Percentiles rank a stretch among this genome's conserved stretches.
phyloP scores from a whole-genome alignment of 1,284 basidiomycete genomes.

The Ustilago shanxiensis region DNA sequence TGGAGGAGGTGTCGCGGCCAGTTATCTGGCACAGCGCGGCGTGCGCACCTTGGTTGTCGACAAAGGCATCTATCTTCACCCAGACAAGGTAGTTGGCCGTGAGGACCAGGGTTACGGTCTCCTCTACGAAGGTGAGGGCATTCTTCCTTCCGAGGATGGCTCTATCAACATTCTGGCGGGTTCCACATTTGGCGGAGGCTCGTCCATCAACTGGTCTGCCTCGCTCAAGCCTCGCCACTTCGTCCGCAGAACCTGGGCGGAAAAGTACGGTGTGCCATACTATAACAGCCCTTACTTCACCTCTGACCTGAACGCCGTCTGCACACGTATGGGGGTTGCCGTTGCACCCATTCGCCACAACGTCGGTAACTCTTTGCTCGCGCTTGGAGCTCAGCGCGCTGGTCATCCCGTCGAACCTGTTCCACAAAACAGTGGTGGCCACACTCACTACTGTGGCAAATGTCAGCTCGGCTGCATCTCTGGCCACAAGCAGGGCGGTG shows the following conservation, averaged over 20 bases:
- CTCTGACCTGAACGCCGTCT: conserved; percentile 70
- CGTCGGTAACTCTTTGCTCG: conserved; percentile 68
- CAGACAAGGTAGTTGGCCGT: conserved; percentile 66
- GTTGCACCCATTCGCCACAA: conserved; percentile 70
- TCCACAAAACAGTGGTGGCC: conserved; percentile 71
- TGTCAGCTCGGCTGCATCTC: conserved; percentile 71
- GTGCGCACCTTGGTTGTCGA: conserved; percentile 72
- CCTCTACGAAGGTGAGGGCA: conserved; percentile 71
- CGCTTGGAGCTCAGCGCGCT: conserved; percentile 64
- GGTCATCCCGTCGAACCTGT: conserved; percentile 68
- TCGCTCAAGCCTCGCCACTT: conserved; percentile 71
- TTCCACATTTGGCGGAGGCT: conserved; percentile 72
- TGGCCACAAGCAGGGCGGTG: conserved; percentile 70
- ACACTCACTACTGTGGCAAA: conserved; percentile 71
- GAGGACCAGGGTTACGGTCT: conserved; percentile 69
- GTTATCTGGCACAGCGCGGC: conserved; percentile 68
- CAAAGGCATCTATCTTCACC: conserved; percentile 71
- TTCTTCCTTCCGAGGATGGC: conserved; percentile 70
- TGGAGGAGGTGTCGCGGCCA: conserved; percentile 71
- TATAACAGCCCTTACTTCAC: conserved; percentile 69
- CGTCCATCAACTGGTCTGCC: conserved; percentile 73
- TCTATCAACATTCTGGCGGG: conserved; percentile 71
- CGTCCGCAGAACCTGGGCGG: conserved; percentile 71
- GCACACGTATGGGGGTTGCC: conserved; percentile 71
- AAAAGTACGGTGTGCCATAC: conserved; percentile 69